Conservation (phyloP, 805 yeast genomes). For the Wickerhamomyces queroliae region DNA sequence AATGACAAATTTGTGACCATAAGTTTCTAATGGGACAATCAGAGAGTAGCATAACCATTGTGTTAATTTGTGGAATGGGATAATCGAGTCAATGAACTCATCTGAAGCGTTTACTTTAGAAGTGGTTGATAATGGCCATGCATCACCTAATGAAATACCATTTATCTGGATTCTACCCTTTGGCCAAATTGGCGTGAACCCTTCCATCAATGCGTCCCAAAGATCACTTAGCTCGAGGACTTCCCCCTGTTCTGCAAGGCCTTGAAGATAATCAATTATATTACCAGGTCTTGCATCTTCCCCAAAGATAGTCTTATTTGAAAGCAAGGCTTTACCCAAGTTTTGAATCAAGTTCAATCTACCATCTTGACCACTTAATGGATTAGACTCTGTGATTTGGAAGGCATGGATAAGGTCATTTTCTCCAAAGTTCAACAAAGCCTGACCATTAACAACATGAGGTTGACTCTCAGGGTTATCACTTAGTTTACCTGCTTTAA, state of each 20-base stretch:
- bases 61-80: conserved; percentile 60
- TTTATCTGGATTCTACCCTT: conserved; percentile 45
- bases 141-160: conserved; percentile 54
- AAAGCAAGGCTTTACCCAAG: conserved; percentile 40
- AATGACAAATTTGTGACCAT: conserved; percentile 48
- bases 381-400: conserved; percentile 43
- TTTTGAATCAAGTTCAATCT: conserved; percentile 39
- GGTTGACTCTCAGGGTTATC: conserved; percentile 25
- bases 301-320: conserved; percentile 40
- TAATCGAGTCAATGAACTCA: conserved; percentile 32
- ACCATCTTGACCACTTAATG: conserved; percentile 51
- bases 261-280: conserved; percentile 41
- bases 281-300: conserved; percentile 45
- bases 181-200: conserved; percentile 58
- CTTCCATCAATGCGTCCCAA: conserved; percentile 53
- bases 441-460: conserved; percentile 38
- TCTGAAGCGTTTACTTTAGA: conserved; percentile 12
- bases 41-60: conserved; percentile 66
- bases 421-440: conserved; percentile 29
- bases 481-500: conserved; percentile 41
- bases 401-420: conserved; percentile 35
- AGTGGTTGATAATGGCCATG: conserved; percentile 44
- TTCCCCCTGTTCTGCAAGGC: conserved; percentile 11
- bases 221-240: conserved; percentile 37
- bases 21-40: conserved; percentile 42